Conservation (phyloP, 2,329 filamentous ascomycete genomes). For the Cercospora brassicicola region DNA sequence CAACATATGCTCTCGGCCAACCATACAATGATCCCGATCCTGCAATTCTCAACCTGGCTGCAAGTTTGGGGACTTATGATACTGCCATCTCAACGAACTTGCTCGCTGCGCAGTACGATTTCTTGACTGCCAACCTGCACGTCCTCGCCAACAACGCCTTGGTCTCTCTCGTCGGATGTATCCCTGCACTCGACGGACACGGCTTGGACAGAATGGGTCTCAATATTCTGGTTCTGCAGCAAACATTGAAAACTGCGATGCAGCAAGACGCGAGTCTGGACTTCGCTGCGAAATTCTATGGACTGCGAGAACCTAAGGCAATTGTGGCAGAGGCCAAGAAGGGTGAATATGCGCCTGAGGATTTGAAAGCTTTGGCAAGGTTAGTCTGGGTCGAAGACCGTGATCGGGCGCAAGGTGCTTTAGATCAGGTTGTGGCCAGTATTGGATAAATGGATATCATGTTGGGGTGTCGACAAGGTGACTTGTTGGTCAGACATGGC, state of each 20-base stretch:
- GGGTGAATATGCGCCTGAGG: conserved; percentile 40
- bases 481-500: neutral
- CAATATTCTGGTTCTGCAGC: conserved; percentile 91
- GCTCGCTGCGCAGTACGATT: conserved; percentile 64
- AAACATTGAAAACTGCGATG: conserved; percentile 86
- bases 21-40: conserved; percentile 76
- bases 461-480: neutral
- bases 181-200: conserved; percentile 78
- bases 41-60: conserved; percentile 77
- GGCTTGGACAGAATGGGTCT: conserved; percentile 87
- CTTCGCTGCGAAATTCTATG: conserved; percentile 66
- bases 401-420: conserved; percentile 23
- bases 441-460: conserved; percentile 16
- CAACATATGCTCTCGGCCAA: conserved; percentile 60
- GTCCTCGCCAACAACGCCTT: conserved; percentile 77
- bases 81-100: conserved; percentile 75
- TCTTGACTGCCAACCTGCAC: conserved; percentile 75
- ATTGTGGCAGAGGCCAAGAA: conserved; percentile 40
- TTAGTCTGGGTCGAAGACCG: conserved; percentile 36
- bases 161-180: conserved; percentile 66
- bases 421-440: conserved; percentile 29
- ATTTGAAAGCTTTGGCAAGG: conserved; percentile 45
- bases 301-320: conserved; percentile 57
- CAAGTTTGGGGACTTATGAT: conserved; percentile 82
- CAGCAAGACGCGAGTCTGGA: conserved; percentile 67